A percentile compares a stretch with the other conserved stretches of the same genome.
Conservation (phyloP, 169 alveolate species). For the Plasmodium sp. region DNA sequence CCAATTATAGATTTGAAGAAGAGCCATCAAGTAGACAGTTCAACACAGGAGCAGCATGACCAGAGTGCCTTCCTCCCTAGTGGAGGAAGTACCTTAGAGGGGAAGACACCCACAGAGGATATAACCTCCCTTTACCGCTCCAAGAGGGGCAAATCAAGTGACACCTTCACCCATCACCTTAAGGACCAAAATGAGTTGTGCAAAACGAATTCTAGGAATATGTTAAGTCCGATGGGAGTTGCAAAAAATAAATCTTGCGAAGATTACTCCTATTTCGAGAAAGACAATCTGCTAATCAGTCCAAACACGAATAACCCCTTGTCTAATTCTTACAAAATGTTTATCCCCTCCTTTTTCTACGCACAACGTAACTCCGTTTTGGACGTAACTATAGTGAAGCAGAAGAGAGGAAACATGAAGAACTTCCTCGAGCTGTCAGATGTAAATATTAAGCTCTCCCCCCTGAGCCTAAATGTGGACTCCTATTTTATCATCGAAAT, state of each 20-base stretch:
- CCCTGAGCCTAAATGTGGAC: conserved; percentile 69
- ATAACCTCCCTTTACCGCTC: not conserved
- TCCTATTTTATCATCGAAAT: conserved; percentile 74
- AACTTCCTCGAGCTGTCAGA: conserved; percentile 69
- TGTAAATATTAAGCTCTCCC: conserved; percentile 38
- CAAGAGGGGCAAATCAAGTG: not conserved
- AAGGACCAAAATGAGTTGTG: conserved; percentile 15
- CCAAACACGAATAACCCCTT: conserved; percentile 43
- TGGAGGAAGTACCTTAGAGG: not conserved
- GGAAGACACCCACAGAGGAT: not conserved
- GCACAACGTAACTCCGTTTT: conserved; percentile 46
- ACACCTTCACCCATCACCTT: not conserved
- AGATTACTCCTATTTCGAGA: conserved; percentile 23
- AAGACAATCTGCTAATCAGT: conserved; percentile 13
- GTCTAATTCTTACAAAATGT: conserved; percentile 38
- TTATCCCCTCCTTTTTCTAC: conserved; percentile 46
- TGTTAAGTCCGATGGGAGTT: not conserved
- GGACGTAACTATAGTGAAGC: conserved; percentile 20
- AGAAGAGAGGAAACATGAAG: conserved; percentile 73
- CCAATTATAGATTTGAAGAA: conserved; percentile 62
- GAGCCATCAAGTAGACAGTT: not conserved
- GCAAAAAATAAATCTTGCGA: not conserved
- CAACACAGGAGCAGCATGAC: not conserved
- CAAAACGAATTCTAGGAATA: conserved; percentile 11
- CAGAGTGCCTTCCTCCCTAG: not conserved